These are phyloP conservation scores for Vanrija sp. DNA, from an alignment of 1,284 basidiomycete genomes.

Conservation along the genomic window DNA sequence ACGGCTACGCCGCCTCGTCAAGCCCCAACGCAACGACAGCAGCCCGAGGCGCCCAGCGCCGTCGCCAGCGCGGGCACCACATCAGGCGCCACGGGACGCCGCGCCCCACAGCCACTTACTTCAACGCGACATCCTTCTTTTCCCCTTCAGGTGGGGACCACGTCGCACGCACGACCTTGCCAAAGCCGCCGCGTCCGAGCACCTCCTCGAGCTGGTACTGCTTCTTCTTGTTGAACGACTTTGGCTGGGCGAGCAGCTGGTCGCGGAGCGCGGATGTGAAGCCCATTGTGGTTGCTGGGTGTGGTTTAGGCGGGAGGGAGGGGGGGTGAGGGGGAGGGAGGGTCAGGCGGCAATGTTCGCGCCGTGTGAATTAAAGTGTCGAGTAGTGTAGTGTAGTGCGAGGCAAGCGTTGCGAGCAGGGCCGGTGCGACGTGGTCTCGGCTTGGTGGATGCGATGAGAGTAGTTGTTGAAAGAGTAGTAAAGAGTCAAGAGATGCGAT, in stretches of 20 bases:
- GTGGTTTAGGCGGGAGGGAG: neutral
- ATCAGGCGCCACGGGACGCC: neutral
- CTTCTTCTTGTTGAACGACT: conserved; percentile 79
- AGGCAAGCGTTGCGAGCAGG: too few relatives aligned
- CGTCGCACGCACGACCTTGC: conserved; percentile 66
- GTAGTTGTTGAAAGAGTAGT: too few relatives aligned
- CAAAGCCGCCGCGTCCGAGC: conserved; percentile 79
- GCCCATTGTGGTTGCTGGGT: conserved; percentile 20
- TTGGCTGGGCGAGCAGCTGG: conserved; percentile 67
- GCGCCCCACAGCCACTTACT: conserved; percentile 26
- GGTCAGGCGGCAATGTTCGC: too few relatives aligned
- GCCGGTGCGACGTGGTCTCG: too few relatives aligned
- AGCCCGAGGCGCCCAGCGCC: neutral
- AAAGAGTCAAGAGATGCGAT: too few relatives aligned
- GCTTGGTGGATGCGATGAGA: neutral
- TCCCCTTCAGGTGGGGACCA: conserved; percentile 53
- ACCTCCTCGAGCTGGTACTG: conserved; percentile 46
- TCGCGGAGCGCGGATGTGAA: conserved; percentile 40
- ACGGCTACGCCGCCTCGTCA: too few relatives aligned
- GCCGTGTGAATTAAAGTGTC: neutral
- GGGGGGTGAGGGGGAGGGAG: too few relatives aligned
- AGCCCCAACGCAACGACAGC: too few relatives aligned
- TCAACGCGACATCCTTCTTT: conserved; percentile 70
- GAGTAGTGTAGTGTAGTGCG: neutral
- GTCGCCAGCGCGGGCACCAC: neutral